phyloP scores from a whole-genome alignment of 768 basidiomycete species.

The Multifurca ochricompacta region DNA sequence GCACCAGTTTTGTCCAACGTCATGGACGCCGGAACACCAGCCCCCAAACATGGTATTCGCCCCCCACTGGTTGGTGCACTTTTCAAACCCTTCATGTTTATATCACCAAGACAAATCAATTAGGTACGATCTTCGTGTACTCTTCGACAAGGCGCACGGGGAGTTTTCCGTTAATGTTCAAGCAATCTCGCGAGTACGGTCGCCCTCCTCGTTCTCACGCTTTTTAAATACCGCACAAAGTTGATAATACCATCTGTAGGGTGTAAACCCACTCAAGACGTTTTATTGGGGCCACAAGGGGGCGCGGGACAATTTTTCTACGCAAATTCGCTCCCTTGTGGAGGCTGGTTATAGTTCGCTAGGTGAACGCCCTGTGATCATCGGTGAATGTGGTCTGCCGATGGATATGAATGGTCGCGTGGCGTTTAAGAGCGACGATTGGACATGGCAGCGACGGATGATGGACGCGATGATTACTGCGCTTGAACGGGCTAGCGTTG shows the following conservation, averaged over 20 bases:
- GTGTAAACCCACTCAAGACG: constrained; percentile 71
- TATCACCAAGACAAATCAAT: constrained; percentile 1
- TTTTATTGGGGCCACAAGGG: constrained; percentile 87
- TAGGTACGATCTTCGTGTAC: constrained; percentile 88
- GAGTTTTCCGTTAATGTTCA: constrained; percentile 91
- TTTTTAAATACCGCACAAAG: too few species aligned
- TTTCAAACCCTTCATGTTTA: constrained; percentile 24
- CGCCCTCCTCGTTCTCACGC: not conserved
- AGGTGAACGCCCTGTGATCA: constrained; percentile 74
- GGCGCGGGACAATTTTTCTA: constrained; percentile 69
- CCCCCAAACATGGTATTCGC: constrained; percentile 60
- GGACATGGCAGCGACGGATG: constrained; percentile 80
- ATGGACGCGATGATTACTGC: constrained; percentile 90
- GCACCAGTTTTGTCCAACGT: constrained; percentile 64
- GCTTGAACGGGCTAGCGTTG: constrained; percentile 66
- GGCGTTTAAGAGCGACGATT: constrained; percentile 68
- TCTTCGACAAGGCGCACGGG: constrained; percentile 80
- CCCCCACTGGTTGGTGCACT: constrained; percentile 55
- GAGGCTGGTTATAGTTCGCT: constrained; percentile 58
- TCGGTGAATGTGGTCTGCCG: constrained; percentile 92
- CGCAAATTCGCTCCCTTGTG: constrained; percentile 77
- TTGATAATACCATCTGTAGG: constrained; percentile 40
- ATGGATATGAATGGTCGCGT: constrained; percentile 76
- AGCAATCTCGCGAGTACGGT: constrained; percentile 74
- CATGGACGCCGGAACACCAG: constrained; percentile 62